Conservation (phyloP, 139 green algal genomes). For the Ostreobium quekettii region DNA sequence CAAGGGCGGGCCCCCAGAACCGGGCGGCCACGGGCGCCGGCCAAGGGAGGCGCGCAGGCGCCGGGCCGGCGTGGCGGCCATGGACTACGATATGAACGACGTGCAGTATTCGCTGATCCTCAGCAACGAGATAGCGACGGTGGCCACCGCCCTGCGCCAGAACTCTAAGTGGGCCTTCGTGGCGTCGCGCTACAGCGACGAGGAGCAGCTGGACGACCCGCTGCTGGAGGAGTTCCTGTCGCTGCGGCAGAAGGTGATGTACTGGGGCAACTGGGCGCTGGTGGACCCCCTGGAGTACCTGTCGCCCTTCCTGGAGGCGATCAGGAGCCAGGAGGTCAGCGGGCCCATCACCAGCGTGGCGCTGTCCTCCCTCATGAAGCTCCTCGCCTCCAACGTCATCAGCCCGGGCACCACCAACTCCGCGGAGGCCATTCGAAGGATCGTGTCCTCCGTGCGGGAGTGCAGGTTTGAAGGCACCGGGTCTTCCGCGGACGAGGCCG, state of each 20-base stretch:
- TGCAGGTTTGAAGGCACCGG: slow-evolving; percentile 93
- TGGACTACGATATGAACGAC: neutral
- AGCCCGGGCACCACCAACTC: neutral
- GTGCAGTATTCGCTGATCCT: slow-evolving; percentile 48
- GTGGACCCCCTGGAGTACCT: slow-evolving; percentile 79
- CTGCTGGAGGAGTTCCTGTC: slow-evolving; percentile 73
- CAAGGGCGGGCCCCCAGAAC: too few relatives aligned
- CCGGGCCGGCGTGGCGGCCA: too few relatives aligned
- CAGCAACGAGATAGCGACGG: slow-evolving; percentile 61
- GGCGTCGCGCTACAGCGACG: slow-evolving; percentile 52
- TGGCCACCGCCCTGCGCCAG: slow-evolving; percentile 76
- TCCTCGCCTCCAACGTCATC: slow-evolving; percentile 67
- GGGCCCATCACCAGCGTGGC: slow-evolving; percentile 83
- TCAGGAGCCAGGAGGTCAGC: slow-evolving; percentile 79
- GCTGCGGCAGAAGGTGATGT: slow-evolving; percentile 71
- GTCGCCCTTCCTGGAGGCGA: slow-evolving; percentile 79
- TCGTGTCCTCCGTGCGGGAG: slow-evolving; percentile 81
- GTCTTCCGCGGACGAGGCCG: slow-evolving; percentile 81
- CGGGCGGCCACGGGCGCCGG: too few relatives aligned
- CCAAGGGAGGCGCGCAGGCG: too few relatives aligned
- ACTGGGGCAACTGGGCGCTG: slow-evolving; percentile 57
- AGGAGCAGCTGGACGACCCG: slow-evolving; percentile 75
- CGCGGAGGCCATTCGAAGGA: slow-evolving; percentile 63
- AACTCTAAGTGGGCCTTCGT: slow-evolving; percentile 65
- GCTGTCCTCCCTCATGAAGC: slow-evolving; percentile 63